These are phyloP conservation scores for Rubia occidens DNA, from an alignment of 305 asterid species.

Conservation along the genomic window DNA sequence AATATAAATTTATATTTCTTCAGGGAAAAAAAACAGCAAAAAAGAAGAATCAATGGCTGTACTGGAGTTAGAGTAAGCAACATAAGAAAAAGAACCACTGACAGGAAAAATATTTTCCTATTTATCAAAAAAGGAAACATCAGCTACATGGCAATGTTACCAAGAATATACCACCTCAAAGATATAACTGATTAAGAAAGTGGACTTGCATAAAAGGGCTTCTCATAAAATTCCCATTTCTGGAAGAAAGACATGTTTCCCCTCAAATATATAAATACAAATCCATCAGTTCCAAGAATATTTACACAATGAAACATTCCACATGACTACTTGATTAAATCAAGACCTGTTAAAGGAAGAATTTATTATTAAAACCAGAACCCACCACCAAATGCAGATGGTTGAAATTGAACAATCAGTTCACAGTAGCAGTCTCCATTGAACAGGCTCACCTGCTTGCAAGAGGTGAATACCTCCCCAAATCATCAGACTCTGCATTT, in stretches of 20 bases:
- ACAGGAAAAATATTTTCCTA: background rate
- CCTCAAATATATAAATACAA: background rate
- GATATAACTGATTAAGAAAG: background rate
- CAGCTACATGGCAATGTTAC: background rate
- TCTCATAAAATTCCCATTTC: background rate
- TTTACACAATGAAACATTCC: conserved; percentile 9
- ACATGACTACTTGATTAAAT: conserved; percentile 19
- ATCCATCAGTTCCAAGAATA: conserved; percentile 7
- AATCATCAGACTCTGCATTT: conserved; percentile 48
- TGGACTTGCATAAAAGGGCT: background rate
- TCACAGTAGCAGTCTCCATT: conserved; percentile 46
- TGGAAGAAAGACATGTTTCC: background rate
- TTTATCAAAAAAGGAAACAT: background rate
- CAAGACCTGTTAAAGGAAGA: conserved; percentile 22
- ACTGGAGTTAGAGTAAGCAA: background rate
- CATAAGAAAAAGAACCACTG: background rate
- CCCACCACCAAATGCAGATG: conserved; percentile 41
- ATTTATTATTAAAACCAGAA: conserved; percentile 31
- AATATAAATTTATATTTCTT: no score
- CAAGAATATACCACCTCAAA: background rate
- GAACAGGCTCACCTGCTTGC: conserved; percentile 74
- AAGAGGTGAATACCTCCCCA: conserved; percentile 57
- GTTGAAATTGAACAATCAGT: conserved; percentile 44
- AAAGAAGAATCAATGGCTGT: background rate
- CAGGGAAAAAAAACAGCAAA: background rate